Evolutionary conservation across 768 basidiomycete species (phyloP), one percentile per base, ranked within the genome.

Genomic region (Boletus coccyginus): DNA sequence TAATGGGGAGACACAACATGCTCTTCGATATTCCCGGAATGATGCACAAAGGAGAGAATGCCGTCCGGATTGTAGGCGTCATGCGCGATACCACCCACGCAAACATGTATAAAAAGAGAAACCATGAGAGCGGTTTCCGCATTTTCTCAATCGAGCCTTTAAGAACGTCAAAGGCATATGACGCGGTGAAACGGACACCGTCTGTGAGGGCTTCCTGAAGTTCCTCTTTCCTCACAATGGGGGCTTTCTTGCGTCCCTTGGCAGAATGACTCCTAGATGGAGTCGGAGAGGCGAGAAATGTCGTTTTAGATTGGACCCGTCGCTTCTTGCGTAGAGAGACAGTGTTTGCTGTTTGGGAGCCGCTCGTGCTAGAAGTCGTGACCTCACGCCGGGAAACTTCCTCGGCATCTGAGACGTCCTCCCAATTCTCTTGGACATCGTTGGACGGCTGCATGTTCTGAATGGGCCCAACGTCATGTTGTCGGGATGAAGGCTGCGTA

Each of bases 41-140:
- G 46, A 77, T 70, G 69, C 89, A 91, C 1, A 89, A 46, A 0
- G 89, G 88, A 3, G 76, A 65, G 53, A 87, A 73, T 0, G 78
- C 77, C 5, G 70, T 64, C n/a, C 74, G 74, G 52, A 90, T 50
- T 0, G 76, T 76, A 7, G 63, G 46, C 9, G 77, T 74, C 46
- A 85, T 68, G 35, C 66, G 62, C n/a, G 65, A 68, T 8, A 81
- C 46, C 58, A 82, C 59, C 53, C 79, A 61, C 8, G 80, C 73
- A 35, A 88, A 70, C 57, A 86, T 58, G 71, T 74, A 83, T 11
- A 85, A 32, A 57, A 79, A 78, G 24, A 86, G 61, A 36, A 85
- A 61, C 56, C 86, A 50, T 7, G 78, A 77, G 14, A 91, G 74
- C 2, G 88, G 88, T 52, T 63, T 74, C 40, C 81, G 79, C 55